These are phyloP conservation scores for Patellifolia procumbens DNA, from an alignment of 179 eudicot genomes.

Conservation along the genomic window DNA sequence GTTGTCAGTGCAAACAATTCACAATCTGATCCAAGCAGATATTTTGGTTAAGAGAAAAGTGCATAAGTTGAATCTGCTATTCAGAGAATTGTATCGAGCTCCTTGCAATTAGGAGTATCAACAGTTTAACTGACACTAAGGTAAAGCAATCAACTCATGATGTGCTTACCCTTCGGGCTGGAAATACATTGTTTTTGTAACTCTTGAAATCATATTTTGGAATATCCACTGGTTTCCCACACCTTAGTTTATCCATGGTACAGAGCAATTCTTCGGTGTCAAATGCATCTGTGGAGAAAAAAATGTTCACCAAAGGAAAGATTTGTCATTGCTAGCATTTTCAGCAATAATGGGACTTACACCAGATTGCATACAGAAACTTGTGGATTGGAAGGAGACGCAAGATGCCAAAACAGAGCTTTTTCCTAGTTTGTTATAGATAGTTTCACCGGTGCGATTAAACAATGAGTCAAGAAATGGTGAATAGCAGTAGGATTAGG, in stretches of 20 bases:
- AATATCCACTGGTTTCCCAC: conserved; percentile 81
- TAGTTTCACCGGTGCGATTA: not conserved
- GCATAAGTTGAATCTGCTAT: not conserved
- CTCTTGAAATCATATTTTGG: conserved; percentile 88
- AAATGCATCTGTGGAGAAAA: conserved; percentile 72
- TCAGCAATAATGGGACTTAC: not conserved
- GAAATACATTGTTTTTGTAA: conserved; percentile 64
- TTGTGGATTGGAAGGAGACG: not conserved
- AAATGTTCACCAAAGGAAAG: conserved; percentile 22
- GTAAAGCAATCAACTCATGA: not conserved
- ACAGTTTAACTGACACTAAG: not conserved
- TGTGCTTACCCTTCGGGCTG: conserved; percentile 79
- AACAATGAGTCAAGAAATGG: conserved; percentile 5
- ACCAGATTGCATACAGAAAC: not conserved
- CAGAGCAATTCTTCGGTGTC: conserved; percentile 73
- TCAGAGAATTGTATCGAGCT: not conserved
- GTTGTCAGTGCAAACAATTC: not conserved
- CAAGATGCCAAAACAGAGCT: not conserved
- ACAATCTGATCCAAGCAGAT: conserved; percentile 8
- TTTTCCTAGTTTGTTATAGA: conserved; percentile 4
- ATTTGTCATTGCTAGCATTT: not conserved
- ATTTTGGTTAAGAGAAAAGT: not conserved
- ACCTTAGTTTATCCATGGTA: conserved; percentile 77
- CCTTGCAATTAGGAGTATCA: not conserved
- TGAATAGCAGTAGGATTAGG: conserved; percentile 3